A percentile compares a stretch with the other conserved stretches of the same genome.
These are phyloP conservation scores for Apiospora arundinis DNA, from an alignment of 2,329 filamentous ascomycete genomes.

Conservation along the genomic window DNA sequence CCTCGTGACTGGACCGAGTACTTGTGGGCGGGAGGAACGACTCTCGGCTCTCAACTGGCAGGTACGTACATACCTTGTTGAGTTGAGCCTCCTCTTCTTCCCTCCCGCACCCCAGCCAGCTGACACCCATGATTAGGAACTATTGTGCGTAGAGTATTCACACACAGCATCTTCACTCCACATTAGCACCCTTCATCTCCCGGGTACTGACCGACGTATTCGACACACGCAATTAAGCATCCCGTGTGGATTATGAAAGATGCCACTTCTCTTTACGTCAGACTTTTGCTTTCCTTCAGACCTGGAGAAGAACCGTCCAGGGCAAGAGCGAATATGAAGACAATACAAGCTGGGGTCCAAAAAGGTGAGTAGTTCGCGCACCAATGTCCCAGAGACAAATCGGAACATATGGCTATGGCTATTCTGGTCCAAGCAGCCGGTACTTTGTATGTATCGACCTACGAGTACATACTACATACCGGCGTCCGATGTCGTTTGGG, in stretches of 20 bases:
- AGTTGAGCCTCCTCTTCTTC: not conserved
- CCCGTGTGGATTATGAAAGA: not conserved
- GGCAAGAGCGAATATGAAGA: not conserved
- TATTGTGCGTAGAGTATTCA: not conserved
- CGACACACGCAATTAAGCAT: not conserved
- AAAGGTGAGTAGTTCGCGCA: not conserved
- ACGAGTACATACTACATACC: not conserved
- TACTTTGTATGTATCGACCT: not conserved
- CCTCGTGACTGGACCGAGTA: not conserved
- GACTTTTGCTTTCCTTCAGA: not conserved
- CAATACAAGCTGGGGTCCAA: not conserved
- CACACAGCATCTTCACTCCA: not conserved
- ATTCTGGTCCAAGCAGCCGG: not conserved
- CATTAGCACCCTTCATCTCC: not conserved
- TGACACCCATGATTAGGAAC: slow-evolving; percentile 1
- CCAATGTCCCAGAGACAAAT: not conserved
- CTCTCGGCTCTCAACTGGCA: not conserved
- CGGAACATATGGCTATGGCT: not conserved
- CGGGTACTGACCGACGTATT: not conserved
- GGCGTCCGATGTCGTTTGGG: not conserved
- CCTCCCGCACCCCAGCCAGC: not conserved
- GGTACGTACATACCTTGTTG: not conserved
- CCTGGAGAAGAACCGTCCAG: not conserved
- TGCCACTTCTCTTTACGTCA: not conserved
- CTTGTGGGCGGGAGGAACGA: not conserved